Percentiles rank a stretch among this genome's conserved stretches.
Conservation (phyloP, 495 filamentous ascomycete genomes). For the Collariella sp. region DNA sequence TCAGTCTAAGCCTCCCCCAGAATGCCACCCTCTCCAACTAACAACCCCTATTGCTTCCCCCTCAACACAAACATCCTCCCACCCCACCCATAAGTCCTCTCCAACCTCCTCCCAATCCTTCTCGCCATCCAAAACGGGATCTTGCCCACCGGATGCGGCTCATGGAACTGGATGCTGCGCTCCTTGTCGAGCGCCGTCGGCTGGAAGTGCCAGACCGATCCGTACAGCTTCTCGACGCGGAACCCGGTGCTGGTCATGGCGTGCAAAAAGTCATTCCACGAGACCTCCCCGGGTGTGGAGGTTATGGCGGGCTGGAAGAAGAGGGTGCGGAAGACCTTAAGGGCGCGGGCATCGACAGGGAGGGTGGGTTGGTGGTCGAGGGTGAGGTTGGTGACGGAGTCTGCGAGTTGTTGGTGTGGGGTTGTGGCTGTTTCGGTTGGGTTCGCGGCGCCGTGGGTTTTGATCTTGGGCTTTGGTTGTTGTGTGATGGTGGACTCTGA, state of each 20-base stretch:
- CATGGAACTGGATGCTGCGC: constrained; percentile 42
- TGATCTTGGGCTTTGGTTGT: constrained; percentile 28
- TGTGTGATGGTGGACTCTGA: not conserved
- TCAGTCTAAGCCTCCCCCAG: too few relatives aligned
- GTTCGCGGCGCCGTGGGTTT: constrained; percentile 32
- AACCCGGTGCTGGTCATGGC: constrained; percentile 45
- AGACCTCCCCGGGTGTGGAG: constrained; percentile 30
- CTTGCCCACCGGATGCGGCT: constrained; percentile 40
- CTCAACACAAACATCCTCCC: constrained; percentile 15
- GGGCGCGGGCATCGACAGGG: constrained; percentile 34
- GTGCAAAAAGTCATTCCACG: constrained; percentile 47
- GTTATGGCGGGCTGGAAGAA: constrained; percentile 18
- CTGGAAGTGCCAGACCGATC: constrained; percentile 46
- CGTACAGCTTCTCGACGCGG: constrained; percentile 41
- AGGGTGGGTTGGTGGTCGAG: constrained; percentile 23
- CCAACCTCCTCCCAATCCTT: constrained; percentile 11
- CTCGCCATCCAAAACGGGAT: constrained; percentile 27
- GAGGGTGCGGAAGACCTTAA: constrained; percentile 23
- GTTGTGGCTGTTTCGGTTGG: not conserved
- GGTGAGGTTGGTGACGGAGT: not conserved
- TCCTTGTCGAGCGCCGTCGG: constrained; percentile 28
- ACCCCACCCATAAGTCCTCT: constrained; percentile 14
- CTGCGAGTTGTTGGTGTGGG: not conserved
- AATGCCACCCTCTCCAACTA: too few relatives aligned
- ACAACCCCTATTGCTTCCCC: not conserved